Evolutionary conservation across 495 filamentous ascomycete species (phyloP), one percentile per base, ranked within the genome.

Genomic region (Trichoderma erinaceum): DNA sequence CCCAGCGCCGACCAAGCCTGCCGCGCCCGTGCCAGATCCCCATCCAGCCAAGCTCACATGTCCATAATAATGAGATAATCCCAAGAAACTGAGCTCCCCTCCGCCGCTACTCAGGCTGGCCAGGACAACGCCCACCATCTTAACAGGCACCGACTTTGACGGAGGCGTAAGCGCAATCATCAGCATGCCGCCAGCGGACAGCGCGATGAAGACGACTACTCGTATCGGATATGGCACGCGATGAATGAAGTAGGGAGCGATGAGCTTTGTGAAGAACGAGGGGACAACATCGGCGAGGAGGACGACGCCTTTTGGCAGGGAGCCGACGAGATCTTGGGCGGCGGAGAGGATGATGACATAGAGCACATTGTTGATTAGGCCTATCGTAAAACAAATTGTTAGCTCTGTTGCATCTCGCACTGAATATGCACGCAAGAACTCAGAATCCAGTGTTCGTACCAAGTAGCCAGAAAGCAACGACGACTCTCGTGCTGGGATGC

Each of bases 301-400:
- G 69, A 99, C 93, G 63, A 96, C 84, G 68, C 88, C 92, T 77
- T 97, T 97, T 35, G 94, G 95, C 1, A 97, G 82, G 46, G 90
- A 87, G 13, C 93, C 93, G 74, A 98, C 95, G 68, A 99, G 89
- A 75, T 99, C 95, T 69, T 96, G 89, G 25, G 95, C 94, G n/a
- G 95, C 90, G 16, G 93, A 93, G 71, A 99, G 88, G 76, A 99
- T 92, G 75, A 99, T 90, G 41, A 99, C 93, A 76, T 98, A 99
- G 78, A 97, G 90, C 74, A 99, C 90, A 80, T 97, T 98, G 78
- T 99, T 99, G 76, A 99, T 91, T 7, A 97, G 82, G 66, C 95
- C 94, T 98, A 69, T 48, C 43, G 44, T 1, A 25, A 21, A 8
- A 25, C 29, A 43, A 15, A 23, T 13, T 7, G 65, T 66, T 29